Base-by-base conservation (phyloP, 2,329 filamentous ascomycete species). In the Verticillium dahliae region DNA sequence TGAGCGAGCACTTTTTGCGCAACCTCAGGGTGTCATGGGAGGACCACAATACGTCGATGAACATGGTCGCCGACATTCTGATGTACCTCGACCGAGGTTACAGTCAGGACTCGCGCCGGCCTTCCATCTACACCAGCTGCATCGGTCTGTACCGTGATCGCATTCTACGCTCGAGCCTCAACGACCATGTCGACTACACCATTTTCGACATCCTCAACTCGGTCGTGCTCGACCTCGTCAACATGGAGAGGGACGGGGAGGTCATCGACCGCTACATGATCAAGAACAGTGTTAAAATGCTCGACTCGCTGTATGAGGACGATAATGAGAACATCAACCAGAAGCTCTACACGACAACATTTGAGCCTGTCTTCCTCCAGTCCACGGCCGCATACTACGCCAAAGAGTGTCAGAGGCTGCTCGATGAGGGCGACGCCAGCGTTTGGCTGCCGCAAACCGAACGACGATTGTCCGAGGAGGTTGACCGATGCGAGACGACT, bases 61-160 rank as follows among this genome's bases (percentile, higher is more conserved):
- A 92, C 71, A 98, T 98, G 94, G 89, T 92, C 58, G 92, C 93
- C 4, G 95, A 98, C 73, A 92, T 98, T 37, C 81, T 98, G 59
- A 97, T 98, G 92, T 97, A 97, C 71, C 91, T 99, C 81, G 94
- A 99, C 72, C 89, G 92, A 58, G 88, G 93, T 34, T 92, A 90
- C 69, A 89, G 87, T 58, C 81, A 87, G 39, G 92, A 96, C 65
- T 69, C 76, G 6, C 85, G 87, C 63, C 83, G 86, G 6, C 88
- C 91, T 0, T 90, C 90, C 0, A 95, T 97, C 60, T 97, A 93
- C 71, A 85, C 89, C 14, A 86, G 90, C 10, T 88, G 91, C 2
- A 96, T 99, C 80, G 89, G 89, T 2, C 80, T 97, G 1, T 99
- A 96, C 74, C 87, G 94, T 41, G 91, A 97, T 68, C 82, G 92